Conservation (phyloP, 805 yeast genomes). For the Candida awuae region DNA sequence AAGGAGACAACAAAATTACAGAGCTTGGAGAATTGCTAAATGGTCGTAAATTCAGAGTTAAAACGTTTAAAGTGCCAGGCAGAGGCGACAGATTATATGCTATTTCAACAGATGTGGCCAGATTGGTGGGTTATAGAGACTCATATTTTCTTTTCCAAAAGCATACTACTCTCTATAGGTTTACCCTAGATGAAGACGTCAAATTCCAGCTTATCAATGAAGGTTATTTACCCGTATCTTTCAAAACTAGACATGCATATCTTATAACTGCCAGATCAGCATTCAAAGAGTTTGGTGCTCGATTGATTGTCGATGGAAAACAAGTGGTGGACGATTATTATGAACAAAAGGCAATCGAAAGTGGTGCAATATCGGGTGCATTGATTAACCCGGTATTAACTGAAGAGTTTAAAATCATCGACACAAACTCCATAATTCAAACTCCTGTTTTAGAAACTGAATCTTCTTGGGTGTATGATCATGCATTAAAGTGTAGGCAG, state of each 20-base stretch:
- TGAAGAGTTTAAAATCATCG: slow-evolving; percentile 20
- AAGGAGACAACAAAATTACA: slow-evolving; percentile 70
- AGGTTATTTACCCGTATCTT: slow-evolving; percentile 78
- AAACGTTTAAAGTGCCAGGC: slow-evolving; percentile 55
- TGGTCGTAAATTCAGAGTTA: slow-evolving; percentile 65
- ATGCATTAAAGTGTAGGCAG: slow-evolving; percentile 68
- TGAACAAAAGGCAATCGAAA: slow-evolving; percentile 48
- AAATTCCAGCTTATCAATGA: slow-evolving; percentile 76
- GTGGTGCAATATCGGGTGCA: slow-evolving; percentile 67
- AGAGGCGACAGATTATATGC: slow-evolving; percentile 70
- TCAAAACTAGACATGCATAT: slow-evolving; percentile 83
- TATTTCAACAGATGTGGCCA: slow-evolving; percentile 94
- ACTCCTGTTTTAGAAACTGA: slow-evolving; percentile 12
- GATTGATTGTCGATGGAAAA: slow-evolving; percentile 69
- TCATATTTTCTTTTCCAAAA: slow-evolving; percentile 84
- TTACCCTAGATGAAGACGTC: slow-evolving; percentile 65
- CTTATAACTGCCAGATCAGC: slow-evolving; percentile 86
- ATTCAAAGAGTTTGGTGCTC: slow-evolving; percentile 87
- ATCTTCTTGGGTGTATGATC: slow-evolving; percentile 66
- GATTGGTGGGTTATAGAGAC: slow-evolving; percentile 90
- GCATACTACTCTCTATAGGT: slow-evolving; percentile 67
- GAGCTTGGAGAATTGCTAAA: slow-evolving; percentile 59
- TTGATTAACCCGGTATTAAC: slow-evolving; percentile 18
- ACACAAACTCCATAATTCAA: slow-evolving; percentile 6
- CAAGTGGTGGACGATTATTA: slow-evolving; percentile 84